Evolutionary conservation across 768 basidiomycete genomes (phyloP).

Genomic region (Serendipita sp.): DNA sequence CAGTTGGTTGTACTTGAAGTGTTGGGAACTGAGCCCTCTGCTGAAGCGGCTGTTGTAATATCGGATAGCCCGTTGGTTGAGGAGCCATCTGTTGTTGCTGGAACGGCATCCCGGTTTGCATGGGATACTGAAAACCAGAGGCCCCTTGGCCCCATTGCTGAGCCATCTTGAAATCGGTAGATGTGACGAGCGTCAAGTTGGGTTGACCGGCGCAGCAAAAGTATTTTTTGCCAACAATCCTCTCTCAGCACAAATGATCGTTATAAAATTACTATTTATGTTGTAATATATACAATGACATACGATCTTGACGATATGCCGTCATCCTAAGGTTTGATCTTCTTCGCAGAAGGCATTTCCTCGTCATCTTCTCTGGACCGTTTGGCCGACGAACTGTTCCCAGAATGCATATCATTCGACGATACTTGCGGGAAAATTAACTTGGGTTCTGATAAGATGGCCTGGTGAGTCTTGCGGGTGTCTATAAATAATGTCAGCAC

Average conservation of each 20-base stretch:
- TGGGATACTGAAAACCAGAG: slow-evolving; percentile 54
- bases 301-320: not conserved
- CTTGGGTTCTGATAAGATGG: slow-evolving; percentile 59
- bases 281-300: not conserved
- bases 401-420: not conserved
- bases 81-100: slow-evolving; percentile 28
- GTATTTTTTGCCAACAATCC: too few species aligned
- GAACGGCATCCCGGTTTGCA: slow-evolving; percentile 51
- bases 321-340: not conserved
- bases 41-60: slow-evolving; percentile 9
- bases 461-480: slow-evolving; percentile 67
- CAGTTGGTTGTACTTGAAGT: slow-evolving; percentile 45
- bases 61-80: slow-evolving; percentile 20
- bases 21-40: slow-evolving; percentile 8
- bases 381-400: not conserved
- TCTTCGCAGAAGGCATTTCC: not conserved
- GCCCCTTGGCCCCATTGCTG: slow-evolving; percentile 55
- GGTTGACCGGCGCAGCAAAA: not conserved
- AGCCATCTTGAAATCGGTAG: slow-evolving; percentile 32
- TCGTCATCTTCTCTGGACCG: not conserved
- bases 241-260: not conserved
- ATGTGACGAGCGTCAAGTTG: not conserved
- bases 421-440: not conserved
- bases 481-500: slow-evolving; percentile 27
- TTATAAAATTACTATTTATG: not conserved